Evolutionary conservation across 148 eudicot species (phyloP), one percentile per base, ranked within the genome.

Genomic region (Bassia scoparia): DNA sequence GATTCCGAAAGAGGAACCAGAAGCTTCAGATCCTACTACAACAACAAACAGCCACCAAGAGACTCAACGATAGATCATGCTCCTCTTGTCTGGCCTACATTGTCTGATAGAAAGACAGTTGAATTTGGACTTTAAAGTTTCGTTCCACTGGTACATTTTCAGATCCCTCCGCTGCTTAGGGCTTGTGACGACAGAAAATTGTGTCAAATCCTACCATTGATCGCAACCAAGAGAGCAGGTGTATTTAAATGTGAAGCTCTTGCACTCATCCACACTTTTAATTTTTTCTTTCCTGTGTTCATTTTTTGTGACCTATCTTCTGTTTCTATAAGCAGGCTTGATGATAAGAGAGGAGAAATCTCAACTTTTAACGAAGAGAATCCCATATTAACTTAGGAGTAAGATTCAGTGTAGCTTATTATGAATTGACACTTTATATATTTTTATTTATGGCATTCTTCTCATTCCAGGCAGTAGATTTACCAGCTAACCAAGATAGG

Each of bases 381-480:
- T 52, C 75, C 37, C 82, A 75, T 69, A 52, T 75, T 60, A 70
- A 54, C 8, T 14, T 53, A 43, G 65, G 63, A 69, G 74, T 82
- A 65, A 68, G 78, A 65, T 67, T 53, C 41, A 7, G 29, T 55
- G 7, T 3, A 16, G n/a, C n/a, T 10, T 37, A 21, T 41, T 17
- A 43, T 44, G 37, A 11, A 24, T 6, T 52, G 43, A 11, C n/a
- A n/a, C 34, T n/a, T 43, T 43, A 5, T 24, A 6, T 14, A 23
- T 65, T 33, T 62, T 5, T 62, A 31, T 34, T n/a, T n/a, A 21
- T 63, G 6, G 7, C 13, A 18, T 63, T 21, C 3, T 37, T 21
- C 33, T 69, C 52, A 56, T 27, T 50, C 55, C 44, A 83, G 89
- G 85, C 56, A 52, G 70, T 67, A 80, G 80, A 75, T 54, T 43